Evolutionary conservation across 2,329 filamentous ascomycete genomes (phyloP).

Genomic region (Byssothecium circinans): DNA sequence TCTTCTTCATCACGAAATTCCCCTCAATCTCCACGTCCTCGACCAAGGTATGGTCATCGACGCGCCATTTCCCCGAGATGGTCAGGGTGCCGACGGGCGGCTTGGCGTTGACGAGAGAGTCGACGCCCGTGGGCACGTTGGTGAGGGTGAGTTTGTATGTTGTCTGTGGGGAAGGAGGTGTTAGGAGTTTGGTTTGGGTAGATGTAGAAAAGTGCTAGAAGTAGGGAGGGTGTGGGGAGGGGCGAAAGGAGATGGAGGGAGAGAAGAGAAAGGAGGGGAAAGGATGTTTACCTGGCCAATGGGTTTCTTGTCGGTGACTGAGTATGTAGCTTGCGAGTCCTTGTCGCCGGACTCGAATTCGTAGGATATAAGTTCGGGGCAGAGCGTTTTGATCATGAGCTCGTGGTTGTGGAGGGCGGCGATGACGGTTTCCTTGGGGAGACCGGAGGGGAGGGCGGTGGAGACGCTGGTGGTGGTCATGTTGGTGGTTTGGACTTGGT

Average conservation of each 20-base stretch:
- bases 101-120: constrained; percentile 45
- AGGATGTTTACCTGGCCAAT: constrained; percentile 36
- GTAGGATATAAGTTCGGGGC: constrained; percentile 39
- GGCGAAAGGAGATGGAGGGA: not conserved
- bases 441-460: constrained; percentile 35
- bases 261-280: not conserved
- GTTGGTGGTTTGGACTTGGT: constrained; percentile 13
- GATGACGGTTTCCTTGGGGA: constrained; percentile 31
- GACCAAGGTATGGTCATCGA: constrained; percentile 31
- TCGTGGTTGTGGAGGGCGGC: constrained; percentile 45
- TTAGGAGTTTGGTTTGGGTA: constrained; percentile 3
- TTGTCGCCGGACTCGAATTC: constrained; percentile 38
- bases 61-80: constrained; percentile 44
- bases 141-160: constrained; percentile 47
- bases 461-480: constrained; percentile 44
- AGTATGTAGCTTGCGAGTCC: constrained; percentile 33
- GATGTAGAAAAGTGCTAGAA: not conserved
- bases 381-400: constrained; percentile 45
- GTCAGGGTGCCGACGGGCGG: constrained; percentile 43
- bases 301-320: constrained; percentile 45
- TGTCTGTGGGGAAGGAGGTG: constrained; percentile 27
- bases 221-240: not conserved
- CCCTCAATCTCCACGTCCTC: constrained; percentile 48
- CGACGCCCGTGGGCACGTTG: constrained; percentile 37
- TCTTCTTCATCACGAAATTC: constrained; percentile 48